Percentiles rank a stretch among this genome's conserved stretches.
phyloP scores from a whole-genome alignment of 106 monocot genomes.

The Apostasia shenzhenica region DNA sequence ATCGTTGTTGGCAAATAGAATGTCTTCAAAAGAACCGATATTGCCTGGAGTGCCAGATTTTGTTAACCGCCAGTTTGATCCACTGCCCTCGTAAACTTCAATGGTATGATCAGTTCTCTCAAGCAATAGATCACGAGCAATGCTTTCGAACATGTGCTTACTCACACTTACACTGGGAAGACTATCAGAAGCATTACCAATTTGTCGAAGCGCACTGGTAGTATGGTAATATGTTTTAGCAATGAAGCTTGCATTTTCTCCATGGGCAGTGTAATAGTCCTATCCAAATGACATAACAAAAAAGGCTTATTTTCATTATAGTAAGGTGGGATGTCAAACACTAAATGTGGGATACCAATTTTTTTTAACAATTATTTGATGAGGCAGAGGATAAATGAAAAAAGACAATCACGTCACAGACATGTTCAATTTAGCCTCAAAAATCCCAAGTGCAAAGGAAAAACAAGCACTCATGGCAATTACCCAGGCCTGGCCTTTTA shows the following conservation, averaged over 20 bases:
- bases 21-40: slow-evolving; percentile 89
- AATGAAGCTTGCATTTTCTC: slow-evolving; percentile 87
- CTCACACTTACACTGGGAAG: slow-evolving; percentile 79
- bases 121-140: slow-evolving; percentile 81
- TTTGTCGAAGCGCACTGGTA: slow-evolving; percentile 70
- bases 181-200: slow-evolving; percentile 64
- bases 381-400: too few relatives aligned
- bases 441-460: too few relatives aligned
- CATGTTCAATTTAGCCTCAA: too few relatives aligned
- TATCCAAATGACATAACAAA: slow-evolving; percentile 12
- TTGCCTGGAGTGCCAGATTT: slow-evolving; percentile 92
- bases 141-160: slow-evolving; percentile 91
- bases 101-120: slow-evolving; percentile 87
- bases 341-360: too few relatives aligned
- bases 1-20: slow-evolving; percentile 97
- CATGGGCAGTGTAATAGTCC: slow-evolving; percentile 97
- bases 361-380: too few relatives aligned
- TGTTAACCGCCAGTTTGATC: slow-evolving; percentile 80
- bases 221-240: slow-evolving; percentile 96
- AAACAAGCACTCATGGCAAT: too few relatives aligned
- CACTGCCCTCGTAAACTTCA: slow-evolving; percentile 97
- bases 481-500: too few relatives aligned
- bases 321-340: too few relatives aligned
- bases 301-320: too few relatives aligned
- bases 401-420: too few relatives aligned